These are phyloP conservation scores for Hyphodiscus hymeniophilus DNA, from an alignment of 495 filamentous ascomycete species.

Conservation along the genomic window DNA sequence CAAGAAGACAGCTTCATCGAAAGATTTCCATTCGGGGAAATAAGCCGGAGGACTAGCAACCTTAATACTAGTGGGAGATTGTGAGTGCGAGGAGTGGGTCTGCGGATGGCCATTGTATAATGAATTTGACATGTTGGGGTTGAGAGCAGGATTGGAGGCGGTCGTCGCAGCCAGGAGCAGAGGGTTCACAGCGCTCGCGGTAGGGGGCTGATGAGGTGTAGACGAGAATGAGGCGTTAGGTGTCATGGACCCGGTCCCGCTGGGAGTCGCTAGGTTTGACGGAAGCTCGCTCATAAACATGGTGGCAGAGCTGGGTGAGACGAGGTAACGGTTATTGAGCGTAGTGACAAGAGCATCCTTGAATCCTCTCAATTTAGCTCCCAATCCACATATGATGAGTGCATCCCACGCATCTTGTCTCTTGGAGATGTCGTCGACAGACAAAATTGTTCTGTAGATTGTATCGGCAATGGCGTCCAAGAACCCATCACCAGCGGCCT, in stretches of 20 bases:
- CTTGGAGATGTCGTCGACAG: slow-evolving; percentile 69
- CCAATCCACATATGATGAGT: slow-evolving; percentile 81
- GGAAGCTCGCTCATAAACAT: slow-evolving; percentile 97
- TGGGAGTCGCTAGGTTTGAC: slow-evolving; percentile 80
- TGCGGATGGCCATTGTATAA: slow-evolving; percentile 19
- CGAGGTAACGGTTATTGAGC: slow-evolving; percentile 71
- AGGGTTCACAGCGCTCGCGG: slow-evolving; percentile 66
- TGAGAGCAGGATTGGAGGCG: slow-evolving; percentile 46
- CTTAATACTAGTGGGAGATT: slow-evolving; percentile 85
- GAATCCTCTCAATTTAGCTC: slow-evolving; percentile 77
- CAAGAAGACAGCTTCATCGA: slow-evolving; percentile 71
- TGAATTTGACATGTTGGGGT: slow-evolving; percentile 24
- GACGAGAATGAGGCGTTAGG: slow-evolving; percentile 59
- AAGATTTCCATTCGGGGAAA: slow-evolving; percentile 88
- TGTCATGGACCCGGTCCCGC: slow-evolving; percentile 86
- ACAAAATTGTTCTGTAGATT: slow-evolving; percentile 71
- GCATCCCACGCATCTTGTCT: slow-evolving; percentile 84
- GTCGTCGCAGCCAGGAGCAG: slow-evolving; percentile 89
- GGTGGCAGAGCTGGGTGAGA: slow-evolving; percentile 82
- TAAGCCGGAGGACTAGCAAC: slow-evolving; percentile 72
- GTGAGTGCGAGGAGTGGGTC: slow-evolving; percentile 70
- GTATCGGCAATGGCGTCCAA: slow-evolving; percentile 73
- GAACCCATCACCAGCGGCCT: slow-evolving; percentile 63
- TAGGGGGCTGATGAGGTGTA: slow-evolving; percentile 39
- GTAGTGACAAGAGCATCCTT: slow-evolving; percentile 78